Conservation (phyloP, 2,329 filamentous ascomycete genomes). For the Penicillium italicum region DNA sequence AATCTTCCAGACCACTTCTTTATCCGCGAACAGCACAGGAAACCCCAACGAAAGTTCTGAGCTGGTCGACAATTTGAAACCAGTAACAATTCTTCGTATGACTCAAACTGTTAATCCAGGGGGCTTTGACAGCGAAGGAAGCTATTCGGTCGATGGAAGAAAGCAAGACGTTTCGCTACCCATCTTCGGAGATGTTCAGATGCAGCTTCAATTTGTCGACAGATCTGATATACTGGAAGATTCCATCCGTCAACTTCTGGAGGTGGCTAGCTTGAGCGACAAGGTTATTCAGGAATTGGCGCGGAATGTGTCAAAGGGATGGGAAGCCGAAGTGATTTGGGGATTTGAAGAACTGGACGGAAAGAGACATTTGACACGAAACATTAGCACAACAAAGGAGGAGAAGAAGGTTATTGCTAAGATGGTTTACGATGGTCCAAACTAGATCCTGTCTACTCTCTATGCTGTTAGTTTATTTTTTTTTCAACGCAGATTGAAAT, state of each 20-base stretch:
- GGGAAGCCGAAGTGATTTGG: conserved; percentile 19
- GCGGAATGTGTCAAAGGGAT: conserved; percentile 11
- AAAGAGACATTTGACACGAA: conserved; percentile 14
- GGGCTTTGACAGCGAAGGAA: conserved; percentile 16
- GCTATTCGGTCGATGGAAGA: conserved; percentile 12
- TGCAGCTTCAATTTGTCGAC: conserved; percentile 7
- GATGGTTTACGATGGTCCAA: conserved; percentile 3
- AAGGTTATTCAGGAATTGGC: conserved; percentile 15
- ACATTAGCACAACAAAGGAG: conserved; percentile 5
- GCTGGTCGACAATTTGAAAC: not conserved
- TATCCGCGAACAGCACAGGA: not conserved
- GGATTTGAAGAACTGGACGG: conserved; percentile 17
- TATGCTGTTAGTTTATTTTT: no score
- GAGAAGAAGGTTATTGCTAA: not conserved
- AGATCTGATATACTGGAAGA: conserved; percentile 8
- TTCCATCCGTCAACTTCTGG: not conserved
- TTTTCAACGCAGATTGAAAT: not conserved
- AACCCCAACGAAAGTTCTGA: not conserved
- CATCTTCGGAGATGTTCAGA: conserved; percentile 18
- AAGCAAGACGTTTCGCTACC: conserved; percentile 9
- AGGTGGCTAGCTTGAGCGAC: not conserved
- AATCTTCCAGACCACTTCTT: conserved; percentile 9
- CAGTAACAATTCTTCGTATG: conserved; percentile 8
- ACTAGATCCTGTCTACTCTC: not conserved
- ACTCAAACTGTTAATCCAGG: conserved; percentile 17